Evolutionary conservation across 345 rosid species (phyloP).

Genomic region (Nephelium lappaceum): DNA sequence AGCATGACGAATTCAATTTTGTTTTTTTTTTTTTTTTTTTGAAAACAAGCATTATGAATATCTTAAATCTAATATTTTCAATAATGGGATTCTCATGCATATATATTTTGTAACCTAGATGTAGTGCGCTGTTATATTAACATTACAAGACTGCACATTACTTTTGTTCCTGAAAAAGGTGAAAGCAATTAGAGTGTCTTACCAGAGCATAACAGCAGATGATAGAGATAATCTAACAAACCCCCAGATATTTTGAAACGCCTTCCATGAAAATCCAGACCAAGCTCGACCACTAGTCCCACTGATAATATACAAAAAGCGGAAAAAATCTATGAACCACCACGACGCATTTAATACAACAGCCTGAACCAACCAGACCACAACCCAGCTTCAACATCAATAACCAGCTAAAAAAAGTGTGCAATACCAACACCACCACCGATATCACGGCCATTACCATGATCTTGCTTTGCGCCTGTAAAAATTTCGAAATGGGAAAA

Average conservation of each 20-base stretch:
- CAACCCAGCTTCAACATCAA: slow-evolving; percentile 57
- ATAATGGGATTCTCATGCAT: too few relatives aligned
- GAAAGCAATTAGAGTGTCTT: too few relatives aligned
- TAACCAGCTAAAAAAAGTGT: slow-evolving; percentile 69
- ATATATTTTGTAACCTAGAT: too few relatives aligned
- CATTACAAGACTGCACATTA: too few relatives aligned
- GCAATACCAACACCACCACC: slow-evolving; percentile 53
- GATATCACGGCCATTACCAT: slow-evolving; percentile 79
- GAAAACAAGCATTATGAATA: too few relatives aligned
- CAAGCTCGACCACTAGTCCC: slow-evolving; percentile 84
- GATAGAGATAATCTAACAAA: slow-evolving; percentile 76
- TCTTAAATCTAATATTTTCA: too few relatives aligned
- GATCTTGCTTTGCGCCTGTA: slow-evolving; percentile 93
- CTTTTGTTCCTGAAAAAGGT: too few relatives aligned
- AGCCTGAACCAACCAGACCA: slow-evolving; percentile 86
- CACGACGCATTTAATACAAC: slow-evolving; percentile 70
- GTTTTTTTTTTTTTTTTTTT: too few relatives aligned
- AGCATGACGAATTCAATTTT: too few relatives aligned
- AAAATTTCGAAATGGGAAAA: slow-evolving; percentile 79
- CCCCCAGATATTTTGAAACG: slow-evolving; percentile 72
- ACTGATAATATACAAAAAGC: slow-evolving; percentile 57
- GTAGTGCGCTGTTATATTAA: too few relatives aligned
- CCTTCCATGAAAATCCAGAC: slow-evolving; percentile 77
- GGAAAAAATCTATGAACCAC: slow-evolving; percentile 58
- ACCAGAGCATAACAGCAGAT: slow-evolving; percentile 96